A percentile compares a stretch with the other conserved stretches of the same genome.
These are phyloP conservation scores for Tolypocladium paradoxum DNA, from an alignment of 2,329 filamentous ascomycete species.

Conservation along the genomic window DNA sequence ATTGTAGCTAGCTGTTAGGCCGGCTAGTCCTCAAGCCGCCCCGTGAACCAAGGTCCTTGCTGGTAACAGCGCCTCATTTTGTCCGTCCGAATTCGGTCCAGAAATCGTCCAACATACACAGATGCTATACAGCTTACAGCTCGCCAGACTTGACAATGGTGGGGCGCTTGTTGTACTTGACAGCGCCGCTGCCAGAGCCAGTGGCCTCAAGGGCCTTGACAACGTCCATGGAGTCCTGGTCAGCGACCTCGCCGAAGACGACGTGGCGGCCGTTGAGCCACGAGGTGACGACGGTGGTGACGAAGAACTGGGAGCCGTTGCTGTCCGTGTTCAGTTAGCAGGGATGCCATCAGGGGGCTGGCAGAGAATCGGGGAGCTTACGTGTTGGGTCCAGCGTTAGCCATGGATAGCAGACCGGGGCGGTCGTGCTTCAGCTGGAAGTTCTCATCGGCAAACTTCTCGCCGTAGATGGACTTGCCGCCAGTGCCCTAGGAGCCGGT, in stretches of 20 bases:
- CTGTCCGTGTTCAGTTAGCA: constrained; percentile 40
- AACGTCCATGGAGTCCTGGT: constrained; percentile 34
- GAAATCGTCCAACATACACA: constrained; percentile 1
- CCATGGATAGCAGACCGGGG: constrained; percentile 83
- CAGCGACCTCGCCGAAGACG: constrained; percentile 68
- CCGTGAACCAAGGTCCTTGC: background rate
- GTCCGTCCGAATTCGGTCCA: background rate
- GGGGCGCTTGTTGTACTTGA: constrained; percentile 46
- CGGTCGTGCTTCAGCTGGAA: constrained; percentile 63
- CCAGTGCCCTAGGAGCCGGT: constrained; percentile 58
- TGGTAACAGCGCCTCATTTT: background rate
- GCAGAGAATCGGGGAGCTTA: constrained; percentile 25
- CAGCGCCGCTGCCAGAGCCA: constrained; percentile 42
- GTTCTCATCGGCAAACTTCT: constrained; percentile 93
- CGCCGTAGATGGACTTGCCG: constrained; percentile 89
- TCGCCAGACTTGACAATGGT: constrained; percentile 46
- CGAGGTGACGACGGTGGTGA: constrained; percentile 83
- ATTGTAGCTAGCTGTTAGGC: background rate
- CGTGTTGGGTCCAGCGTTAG: constrained; percentile 93
- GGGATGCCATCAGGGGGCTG: background rate
- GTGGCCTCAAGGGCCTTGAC: constrained; percentile 53
- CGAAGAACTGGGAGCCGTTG: constrained; percentile 97
- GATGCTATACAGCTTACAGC: constrained; percentile 26
- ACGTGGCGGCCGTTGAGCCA: constrained; percentile 80
- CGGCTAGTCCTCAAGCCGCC: background rate